Evolutionary conservation across 371 early-diverging fungal species (phyloP).

Genomic region (Funneliformis caledonium): DNA sequence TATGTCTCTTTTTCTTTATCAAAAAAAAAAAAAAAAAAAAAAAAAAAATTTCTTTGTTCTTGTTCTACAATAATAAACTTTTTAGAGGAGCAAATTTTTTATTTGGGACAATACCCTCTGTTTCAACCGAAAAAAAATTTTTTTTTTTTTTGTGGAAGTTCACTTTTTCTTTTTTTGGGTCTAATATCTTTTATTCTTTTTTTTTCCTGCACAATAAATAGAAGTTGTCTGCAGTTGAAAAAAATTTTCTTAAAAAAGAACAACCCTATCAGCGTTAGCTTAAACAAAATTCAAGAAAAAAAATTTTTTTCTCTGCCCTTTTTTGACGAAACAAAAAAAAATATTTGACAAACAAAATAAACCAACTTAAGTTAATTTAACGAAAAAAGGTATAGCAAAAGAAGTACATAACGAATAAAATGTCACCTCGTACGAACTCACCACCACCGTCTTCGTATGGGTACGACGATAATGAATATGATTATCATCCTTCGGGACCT

Average conservation of each 20-base stretch:
- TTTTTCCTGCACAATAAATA: neutral
- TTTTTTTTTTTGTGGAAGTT: no score
- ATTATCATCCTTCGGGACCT: neutral
- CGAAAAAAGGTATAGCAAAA: neutral
- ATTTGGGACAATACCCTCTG: no score
- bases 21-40: no score
- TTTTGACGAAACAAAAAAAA: no score
- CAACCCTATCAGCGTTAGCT: no score
- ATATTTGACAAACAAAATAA: no score
- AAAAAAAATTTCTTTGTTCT: neutral
- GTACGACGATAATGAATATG: slow-evolving; percentile 12
- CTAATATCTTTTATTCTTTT: neutral
- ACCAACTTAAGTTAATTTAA: neutral
- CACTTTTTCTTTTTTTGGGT: no score
- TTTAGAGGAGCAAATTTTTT: no score
- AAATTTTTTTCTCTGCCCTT: neutral
- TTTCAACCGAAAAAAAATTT: no score
- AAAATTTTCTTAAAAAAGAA: neutral
- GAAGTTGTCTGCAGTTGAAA: neutral
- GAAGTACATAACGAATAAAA: neutral
- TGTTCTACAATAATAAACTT: neutral
- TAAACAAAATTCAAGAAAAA: neutral
- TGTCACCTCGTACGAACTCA: slow-evolving; percentile 36
- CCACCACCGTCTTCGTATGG: slow-evolving; percentile 7
- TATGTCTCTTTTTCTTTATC: no score